Evolutionary conservation across 1,284 basidiomycete species (phyloP).

Genomic region (Porogramme epimiltina): DNA sequence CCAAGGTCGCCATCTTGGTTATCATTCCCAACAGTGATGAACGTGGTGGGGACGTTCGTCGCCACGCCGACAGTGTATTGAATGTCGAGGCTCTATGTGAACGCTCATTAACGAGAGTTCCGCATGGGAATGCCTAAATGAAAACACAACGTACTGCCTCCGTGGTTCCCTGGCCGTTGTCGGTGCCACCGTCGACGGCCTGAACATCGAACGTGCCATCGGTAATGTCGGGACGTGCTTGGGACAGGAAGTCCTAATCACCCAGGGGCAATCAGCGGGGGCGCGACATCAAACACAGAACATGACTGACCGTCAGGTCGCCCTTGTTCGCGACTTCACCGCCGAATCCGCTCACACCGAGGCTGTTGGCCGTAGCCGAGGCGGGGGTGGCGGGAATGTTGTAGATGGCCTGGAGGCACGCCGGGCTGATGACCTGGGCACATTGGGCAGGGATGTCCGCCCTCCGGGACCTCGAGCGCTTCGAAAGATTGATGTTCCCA

Average conservation of each 20-base stretch:
- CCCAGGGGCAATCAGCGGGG: background rate
- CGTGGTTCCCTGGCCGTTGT: slow-evolving; percentile 18
- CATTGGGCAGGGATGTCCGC: slow-evolving; percentile 16
- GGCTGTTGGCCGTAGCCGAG: slow-evolving; percentile 44
- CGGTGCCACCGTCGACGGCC: slow-evolving; percentile 33
- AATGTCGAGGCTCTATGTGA: slow-evolving; percentile 52
- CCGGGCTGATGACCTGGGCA: slow-evolving; percentile 44
- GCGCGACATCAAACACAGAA: background rate
- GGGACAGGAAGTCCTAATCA: slow-evolving; percentile 48
- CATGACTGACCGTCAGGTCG: slow-evolving; percentile 42
- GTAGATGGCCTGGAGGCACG: slow-evolving; percentile 57
- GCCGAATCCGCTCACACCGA: slow-evolving; percentile 63
- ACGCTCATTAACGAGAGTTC: background rate
- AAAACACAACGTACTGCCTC: slow-evolving; percentile 20
- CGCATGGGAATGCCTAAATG: too few relatives aligned
- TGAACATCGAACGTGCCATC: slow-evolving; percentile 24
- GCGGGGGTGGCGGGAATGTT: slow-evolving; percentile 48
- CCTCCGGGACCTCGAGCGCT: slow-evolving; percentile 13
- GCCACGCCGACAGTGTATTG: slow-evolving; percentile 67
- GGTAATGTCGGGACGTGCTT: slow-evolving; percentile 51
- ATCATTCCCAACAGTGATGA: slow-evolving; percentile 22
- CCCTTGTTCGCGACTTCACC: slow-evolving; percentile 51
- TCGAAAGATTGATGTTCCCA: background rate
- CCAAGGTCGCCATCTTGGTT: slow-evolving; percentile 24
- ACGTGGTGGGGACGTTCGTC: slow-evolving; percentile 42